Conservation (phyloP, 139 green algal genomes). For the Volvox africanus region DNA sequence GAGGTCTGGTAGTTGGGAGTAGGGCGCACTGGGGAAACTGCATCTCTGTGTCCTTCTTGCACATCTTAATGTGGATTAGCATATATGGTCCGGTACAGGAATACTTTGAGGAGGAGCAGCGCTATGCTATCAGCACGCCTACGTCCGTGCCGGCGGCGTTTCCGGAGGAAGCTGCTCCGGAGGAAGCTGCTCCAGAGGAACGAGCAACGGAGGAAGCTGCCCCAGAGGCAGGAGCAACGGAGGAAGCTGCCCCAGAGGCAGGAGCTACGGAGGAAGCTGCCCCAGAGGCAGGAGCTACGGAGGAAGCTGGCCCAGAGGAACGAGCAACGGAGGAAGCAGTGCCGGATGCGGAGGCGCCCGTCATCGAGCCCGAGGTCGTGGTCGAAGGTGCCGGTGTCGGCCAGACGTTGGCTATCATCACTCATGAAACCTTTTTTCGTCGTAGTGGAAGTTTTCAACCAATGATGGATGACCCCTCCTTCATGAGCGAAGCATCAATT, state of each 20-base stretch:
- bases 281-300: neutral
- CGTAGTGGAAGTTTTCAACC: too few relatives aligned
- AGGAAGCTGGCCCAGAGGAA: neutral
- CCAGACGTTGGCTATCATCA: neutral
- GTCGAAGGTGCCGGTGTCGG: neutral
- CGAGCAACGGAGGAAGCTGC: neutral
- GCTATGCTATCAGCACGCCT: conserved; percentile 58
- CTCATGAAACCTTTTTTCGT: too few relatives aligned
- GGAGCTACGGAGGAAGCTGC: neutral
- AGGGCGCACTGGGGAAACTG: too few relatives aligned
- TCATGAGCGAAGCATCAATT: too few relatives aligned
- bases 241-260: neutral
- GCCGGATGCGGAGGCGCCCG: neutral
- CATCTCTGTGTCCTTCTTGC: too few relatives aligned
- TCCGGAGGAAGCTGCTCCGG: neutral
- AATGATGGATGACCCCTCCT: too few relatives aligned
- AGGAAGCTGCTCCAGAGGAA: neutral
- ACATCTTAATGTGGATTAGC: too few relatives aligned
- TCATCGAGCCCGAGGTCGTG: conserved; percentile 52
- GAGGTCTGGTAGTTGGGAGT: too few relatives aligned
- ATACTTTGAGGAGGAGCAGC: conserved; percentile 64
- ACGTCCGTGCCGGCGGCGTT: neutral
- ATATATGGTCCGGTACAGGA: conserved; percentile 52
- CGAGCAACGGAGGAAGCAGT: neutral
- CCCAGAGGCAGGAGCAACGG: neutral